Evolutionary conservation across 78 protist species (phyloP), one percentile per base, ranked within the genome.

Genomic region (Cyanophora paradoxa): DNA sequence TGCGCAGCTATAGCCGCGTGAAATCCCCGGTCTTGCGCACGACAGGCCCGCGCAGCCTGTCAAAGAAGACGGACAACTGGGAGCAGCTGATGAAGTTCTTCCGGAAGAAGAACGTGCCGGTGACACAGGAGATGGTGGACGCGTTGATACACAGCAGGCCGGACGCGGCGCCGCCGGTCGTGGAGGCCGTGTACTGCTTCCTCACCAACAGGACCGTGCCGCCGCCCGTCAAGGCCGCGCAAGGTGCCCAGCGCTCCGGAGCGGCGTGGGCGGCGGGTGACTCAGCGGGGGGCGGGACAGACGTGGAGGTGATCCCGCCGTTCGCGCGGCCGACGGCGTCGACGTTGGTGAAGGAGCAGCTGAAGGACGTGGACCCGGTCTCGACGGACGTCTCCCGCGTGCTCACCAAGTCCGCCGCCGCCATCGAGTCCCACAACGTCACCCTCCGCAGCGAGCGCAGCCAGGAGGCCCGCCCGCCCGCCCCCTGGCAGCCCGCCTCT

Each of bases 31-130:
- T 44, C 13, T 13, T 16, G 52, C 10, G 52, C 52, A 44, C n/a
- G n/a, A n/a, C n/a, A n/a, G n/a, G n/a, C n/a, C n/a, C n/a, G n/a
- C n/a, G n/a, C n/a, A 3, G 83, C 16, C 22, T 76, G 16, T 2
- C 20, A 28, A 36, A 42, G n/a, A 74, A 71, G 63, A 33, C 26
- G 20, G 89, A 76, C 26, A 85, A 85, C 57, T 85, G 90, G 90
- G 77, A 61, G 48, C 65, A 24, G 26, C 74, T 87, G 50, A 10
- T 44, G 37, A 74, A 57, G 57, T 68, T 82, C 61, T 79, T 87
- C 77, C 8, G 1, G 39, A 72, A 56, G 48, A 16, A 16, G 33
- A 54, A 56, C 4, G 67, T 82, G 7, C 40, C 73, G 36, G 24
- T 80, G 0, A 10, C 17, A 0, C 64, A 64, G 1, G 71, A 40